phyloP scores from a whole-genome alignment of 2,329 filamentous ascomycete species.

The Endocalyx cinctus region DNA sequence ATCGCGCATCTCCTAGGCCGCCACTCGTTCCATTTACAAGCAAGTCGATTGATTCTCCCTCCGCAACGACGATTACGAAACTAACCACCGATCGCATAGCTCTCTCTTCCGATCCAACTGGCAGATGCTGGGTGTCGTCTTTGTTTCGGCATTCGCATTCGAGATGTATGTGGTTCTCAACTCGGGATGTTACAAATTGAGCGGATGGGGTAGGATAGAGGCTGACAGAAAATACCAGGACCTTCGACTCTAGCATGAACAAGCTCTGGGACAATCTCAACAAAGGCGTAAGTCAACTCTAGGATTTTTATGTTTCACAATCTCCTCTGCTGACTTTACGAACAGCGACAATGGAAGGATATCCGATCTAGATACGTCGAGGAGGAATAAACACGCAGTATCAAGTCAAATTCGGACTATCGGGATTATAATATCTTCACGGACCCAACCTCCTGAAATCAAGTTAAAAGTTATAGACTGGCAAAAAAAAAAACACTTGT shows the following conservation, averaged over 20 bases:
- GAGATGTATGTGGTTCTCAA: constrained; percentile 70
- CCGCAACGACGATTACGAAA: too few relatives aligned
- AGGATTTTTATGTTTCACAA: too few relatives aligned
- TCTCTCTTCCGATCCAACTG: constrained; percentile 81
- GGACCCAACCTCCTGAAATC: too few relatives aligned
- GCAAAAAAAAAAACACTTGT: too few relatives aligned
- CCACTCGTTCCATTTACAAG: constrained; percentile 54
- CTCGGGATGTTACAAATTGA: neutral
- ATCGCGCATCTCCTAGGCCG: constrained; percentile 31
- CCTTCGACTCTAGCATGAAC: constrained; percentile 78
- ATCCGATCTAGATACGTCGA: constrained; percentile 87
- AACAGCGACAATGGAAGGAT: constrained; percentile 98
- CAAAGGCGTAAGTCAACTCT: constrained; percentile 79
- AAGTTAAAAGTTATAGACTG: too few relatives aligned
- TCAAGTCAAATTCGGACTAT: too few relatives aligned
- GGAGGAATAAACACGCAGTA: constrained; percentile 37
- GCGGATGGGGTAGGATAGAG: constrained; percentile 20
- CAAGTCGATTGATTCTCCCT: constrained; percentile 34
- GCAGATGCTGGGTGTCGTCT: constrained; percentile 82
- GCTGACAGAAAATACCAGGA: constrained; percentile 55
- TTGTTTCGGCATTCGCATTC: constrained; percentile 81
- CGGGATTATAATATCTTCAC: too few relatives aligned
- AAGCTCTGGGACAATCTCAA: constrained; percentile 88
- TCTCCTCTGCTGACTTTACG: too few relatives aligned
- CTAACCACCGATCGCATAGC: constrained; percentile 53